A percentile compares a stretch with the other conserved stretches of the same genome.
phyloP scores from a whole-genome alignment of 768 basidiomycete genomes.

The Pholiota microspora region DNA sequence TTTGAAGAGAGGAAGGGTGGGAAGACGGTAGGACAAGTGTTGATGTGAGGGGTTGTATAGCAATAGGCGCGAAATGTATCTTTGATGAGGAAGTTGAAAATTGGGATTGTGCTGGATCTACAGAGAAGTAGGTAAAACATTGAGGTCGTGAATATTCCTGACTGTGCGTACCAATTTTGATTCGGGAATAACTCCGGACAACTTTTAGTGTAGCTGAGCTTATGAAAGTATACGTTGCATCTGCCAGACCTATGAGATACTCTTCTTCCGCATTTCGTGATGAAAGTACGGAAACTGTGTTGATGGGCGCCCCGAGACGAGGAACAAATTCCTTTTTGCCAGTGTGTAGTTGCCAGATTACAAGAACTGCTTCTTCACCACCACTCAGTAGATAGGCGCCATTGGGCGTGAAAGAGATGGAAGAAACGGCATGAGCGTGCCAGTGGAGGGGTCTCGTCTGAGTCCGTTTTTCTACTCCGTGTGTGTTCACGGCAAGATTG shows the following conservation, averaged over 20 bases:
- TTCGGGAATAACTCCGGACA: slow-evolving; percentile 66
- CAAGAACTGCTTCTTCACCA: slow-evolving; percentile 94
- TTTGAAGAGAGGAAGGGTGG: slow-evolving; percentile 93
- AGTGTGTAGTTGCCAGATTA: slow-evolving; percentile 92
- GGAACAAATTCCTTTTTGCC: slow-evolving; percentile 92
- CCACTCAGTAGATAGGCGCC: slow-evolving; percentile 92
- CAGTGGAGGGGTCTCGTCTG: slow-evolving; percentile 90
- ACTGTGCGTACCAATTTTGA: slow-evolving; percentile 65
- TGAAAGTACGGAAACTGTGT: slow-evolving; percentile 59
- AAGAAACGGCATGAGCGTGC: slow-evolving; percentile 93
- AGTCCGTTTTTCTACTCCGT: slow-evolving; percentile 72
- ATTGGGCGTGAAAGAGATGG: slow-evolving; percentile 83
- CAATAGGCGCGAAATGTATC: slow-evolving; percentile 57
- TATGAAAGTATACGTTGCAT: slow-evolving; percentile 79
- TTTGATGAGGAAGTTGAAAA: slow-evolving; percentile 37
- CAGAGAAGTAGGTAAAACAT: background rate
- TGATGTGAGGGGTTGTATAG: slow-evolving; percentile 69
- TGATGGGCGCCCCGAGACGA: slow-evolving; percentile 85
- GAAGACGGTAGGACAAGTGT: slow-evolving; percentile 89
- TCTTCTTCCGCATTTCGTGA: slow-evolving; percentile 68
- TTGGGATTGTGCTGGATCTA: slow-evolving; percentile 30
- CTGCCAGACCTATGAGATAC: slow-evolving; percentile 78
- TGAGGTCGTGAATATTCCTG: background rate
- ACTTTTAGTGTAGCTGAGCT: slow-evolving; percentile 71
- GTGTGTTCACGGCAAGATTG: slow-evolving; percentile 43